Evolutionary conservation across 495 filamentous ascomycete genomes (phyloP), one percentile per base, ranked within the genome.

Genomic region (Pseudomonodictys pantanalensis): DNA sequence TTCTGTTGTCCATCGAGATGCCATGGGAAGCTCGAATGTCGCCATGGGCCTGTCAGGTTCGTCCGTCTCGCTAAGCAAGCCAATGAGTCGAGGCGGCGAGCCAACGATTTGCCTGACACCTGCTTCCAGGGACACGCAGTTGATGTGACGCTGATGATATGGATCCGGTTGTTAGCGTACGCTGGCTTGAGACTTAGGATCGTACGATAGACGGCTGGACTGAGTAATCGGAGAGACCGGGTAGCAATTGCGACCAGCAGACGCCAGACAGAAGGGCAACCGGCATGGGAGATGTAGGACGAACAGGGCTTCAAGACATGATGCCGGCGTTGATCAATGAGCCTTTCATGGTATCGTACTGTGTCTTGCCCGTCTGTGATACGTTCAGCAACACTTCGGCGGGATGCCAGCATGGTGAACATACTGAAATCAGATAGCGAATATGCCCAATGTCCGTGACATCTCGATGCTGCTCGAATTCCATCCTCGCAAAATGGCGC

Each of bases 401-500:
- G 15, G 4, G 22, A 11, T 30, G 24, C 10, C 4, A 17, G 11
- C 3, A 3, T 3, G 4, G 22, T 17, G 18, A 43, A 39, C 66
- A 52, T 60, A 73, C 71, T 35, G 81, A 84, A 26, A 85, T 72
- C 42, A 86, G 63, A 58, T 86, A 86, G 50, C 83, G 72, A 46
- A 86, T 85, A 68, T 84, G 81, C 7, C 63, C 67, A 62, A 88
- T 62, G 69, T 95, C 89, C 2, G 82, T 84, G 22, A 92, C 85
- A 29, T 76, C 61, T 20, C 79, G 81, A 71, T 90, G 83, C 24
- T 87, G 79, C 70, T 89, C 85, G 68, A 93, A 92, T 63, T 93
- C 90, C 42, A 78, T 74, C 11, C 89, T 81, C 26, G 86, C 90
- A 76, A 88, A 92, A 25, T 74, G 72, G 30, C 79, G 78, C 58